Conservation (phyloP, 805 yeast genomes). For the Kazachstania martiniae region DNA sequence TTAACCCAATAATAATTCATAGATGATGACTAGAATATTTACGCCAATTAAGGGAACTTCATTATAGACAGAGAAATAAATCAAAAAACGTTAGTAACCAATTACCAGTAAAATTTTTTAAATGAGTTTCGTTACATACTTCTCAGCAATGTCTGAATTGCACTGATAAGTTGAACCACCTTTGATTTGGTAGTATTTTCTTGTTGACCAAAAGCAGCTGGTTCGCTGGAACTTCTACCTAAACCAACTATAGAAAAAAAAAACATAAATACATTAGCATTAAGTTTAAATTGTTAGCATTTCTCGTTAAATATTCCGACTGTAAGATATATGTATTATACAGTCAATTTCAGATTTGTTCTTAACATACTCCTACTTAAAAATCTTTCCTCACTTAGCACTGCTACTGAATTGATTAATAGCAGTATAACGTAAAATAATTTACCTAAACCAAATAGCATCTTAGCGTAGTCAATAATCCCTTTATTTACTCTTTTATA, state of each 20-base stretch:
- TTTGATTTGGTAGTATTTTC: slow-evolving; percentile 45
- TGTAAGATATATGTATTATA: slow-evolving; percentile 1
- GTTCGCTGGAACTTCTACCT: slow-evolving; percentile 29
- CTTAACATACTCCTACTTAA: slow-evolving; percentile 41
- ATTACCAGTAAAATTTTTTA: slow-evolving; percentile 4
- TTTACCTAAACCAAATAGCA: slow-evolving; percentile 52
- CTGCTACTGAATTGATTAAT: slow-evolving; percentile 64
- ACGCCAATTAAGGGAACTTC: slow-evolving; percentile 59
- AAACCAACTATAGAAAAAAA: slow-evolving; percentile 32
- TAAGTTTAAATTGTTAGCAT: too few relatives aligned
- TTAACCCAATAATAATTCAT: slow-evolving; percentile 61
- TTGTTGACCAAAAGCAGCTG: slow-evolving; percentile 35
- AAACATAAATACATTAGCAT: not conserved
- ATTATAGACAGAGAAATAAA: not conserved
- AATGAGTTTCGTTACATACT: too few relatives aligned
- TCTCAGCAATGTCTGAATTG: slow-evolving; percentile 65
- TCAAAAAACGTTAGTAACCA: not conserved
- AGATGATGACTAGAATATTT: slow-evolving; percentile 53
- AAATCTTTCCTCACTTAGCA: slow-evolving; percentile 71
- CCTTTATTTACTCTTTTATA: too few relatives aligned
- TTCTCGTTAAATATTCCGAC: not conserved
- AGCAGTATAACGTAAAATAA: slow-evolving; percentile 44
- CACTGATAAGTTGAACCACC: slow-evolving; percentile 54
- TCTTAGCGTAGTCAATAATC: too few relatives aligned
- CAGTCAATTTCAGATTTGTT: too few relatives aligned